Base-by-base conservation (phyloP, 2,329 filamentous ascomycete species). In the Dactylellina drechsleri region DNA sequence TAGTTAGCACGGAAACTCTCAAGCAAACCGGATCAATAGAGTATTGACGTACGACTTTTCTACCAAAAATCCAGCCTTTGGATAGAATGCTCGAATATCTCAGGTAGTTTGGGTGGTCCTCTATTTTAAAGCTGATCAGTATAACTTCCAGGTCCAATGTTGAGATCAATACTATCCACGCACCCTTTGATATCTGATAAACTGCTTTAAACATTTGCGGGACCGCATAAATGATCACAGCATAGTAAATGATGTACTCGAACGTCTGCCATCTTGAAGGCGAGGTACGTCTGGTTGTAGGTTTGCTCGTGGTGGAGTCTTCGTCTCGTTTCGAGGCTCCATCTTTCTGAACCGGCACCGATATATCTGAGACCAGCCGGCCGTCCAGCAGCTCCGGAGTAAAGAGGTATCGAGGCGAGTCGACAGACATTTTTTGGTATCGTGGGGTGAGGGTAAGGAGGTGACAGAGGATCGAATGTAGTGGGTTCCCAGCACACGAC, bases 201-300 rank as follows among this genome's bases (percentile, higher is more conserved):
- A 91, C 90, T n/a, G 90, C 85, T 85, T 92, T 96, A 83, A 97
- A 92, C 93, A 99, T 99, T 79, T 89, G 86, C 7, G 92, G 92
- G 26, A 98, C 85, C 66, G 85, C 85, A 4, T 87, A 80, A 31
- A 86, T 76, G 79, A 97, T 87, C 77, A 92, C 83, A 18, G 90
- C 56, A 78, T 89, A 91, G 84, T 99, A 98, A 64, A 93, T 79
- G 81, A 88, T 90, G 83, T 95, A 98, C 83, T 99, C 95, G 1
- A 87, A 86, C 0, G 93, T 96, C 23, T 86, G 88, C 94, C 94
- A 99, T 89, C 87, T 90, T 50, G 93, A 87, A 41, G 88, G 87
- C 76, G 72, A 71, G 13, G 72, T 76, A 26, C 64, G 59, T 40
- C 59, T 68, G 13, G 71, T 26, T 13, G 58, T 18, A 45, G 70